Evolutionary conservation across 2,329 filamentous ascomycete species (phyloP), one percentile per base, ranked within the genome.

Genomic region (Albifimbria verrucaria): DNA sequence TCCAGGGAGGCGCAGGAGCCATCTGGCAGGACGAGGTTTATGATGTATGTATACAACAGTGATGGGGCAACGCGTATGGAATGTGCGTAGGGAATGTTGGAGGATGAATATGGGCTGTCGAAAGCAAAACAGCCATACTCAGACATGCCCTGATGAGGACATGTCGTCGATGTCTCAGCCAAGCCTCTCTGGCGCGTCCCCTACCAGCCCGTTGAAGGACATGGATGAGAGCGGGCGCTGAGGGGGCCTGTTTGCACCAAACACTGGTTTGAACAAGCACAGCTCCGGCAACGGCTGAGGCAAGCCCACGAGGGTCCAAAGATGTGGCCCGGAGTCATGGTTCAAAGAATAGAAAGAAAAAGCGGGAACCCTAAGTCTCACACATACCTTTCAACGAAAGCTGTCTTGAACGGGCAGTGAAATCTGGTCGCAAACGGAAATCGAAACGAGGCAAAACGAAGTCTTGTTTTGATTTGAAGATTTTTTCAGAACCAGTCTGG

Each of bases 401-500:
- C 18, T 39, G 32, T 39, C 32, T 39, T 39, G 44, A 22, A 24
- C 46, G 45, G 41, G 22, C 22, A n/a, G n/a, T n/a, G n/a, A n/a
- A n/a, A n/a, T n/a, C n/a, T n/a, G n/a, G n/a, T n/a, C n/a, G n/a
- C n/a, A n/a, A n/a, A n/a, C n/a, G n/a, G n/a, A n/a, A n/a, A n/a
- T n/a, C n/a, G n/a, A n/a, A n/a, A n/a, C n/a, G n/a, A n/a, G n/a
- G n/a, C n/a, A 26, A 49, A 36, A 28, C 20, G 45, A 32, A 28
- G 32, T 44, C 55, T 24, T 53, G 51, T 22, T 58, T 39, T 39
- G 32, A 39, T 39, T 5, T 39, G 32, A n/a, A 6, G 32, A 15
- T 39, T n/a, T n/a, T 52, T 57, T 59, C 60, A 61, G 56, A 55
- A 61, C 59, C 59, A 58, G 60, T n/a, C 57, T 59, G 59, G 55